Evolutionary conservation across 225 moss, liverwort and hornwort species (phyloP).

Genomic region (Antitrichia curtipendula): DNA sequence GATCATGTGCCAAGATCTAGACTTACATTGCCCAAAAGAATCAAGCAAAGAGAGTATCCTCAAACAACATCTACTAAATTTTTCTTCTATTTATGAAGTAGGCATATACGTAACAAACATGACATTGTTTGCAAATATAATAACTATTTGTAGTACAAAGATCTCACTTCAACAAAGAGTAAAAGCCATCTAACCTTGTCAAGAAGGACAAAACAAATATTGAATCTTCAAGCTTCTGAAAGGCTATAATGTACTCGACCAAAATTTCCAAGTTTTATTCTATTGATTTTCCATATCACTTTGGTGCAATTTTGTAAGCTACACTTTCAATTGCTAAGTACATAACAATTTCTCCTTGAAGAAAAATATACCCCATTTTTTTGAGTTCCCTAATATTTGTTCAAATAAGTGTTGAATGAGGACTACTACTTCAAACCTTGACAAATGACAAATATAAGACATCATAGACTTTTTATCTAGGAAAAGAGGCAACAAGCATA

Average conservation of each 20-base stretch:
- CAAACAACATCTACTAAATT: background rate
- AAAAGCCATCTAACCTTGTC: background rate
- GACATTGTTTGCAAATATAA: accelerated
- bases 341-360: accelerated
- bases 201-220: accelerated
- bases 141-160: background rate
- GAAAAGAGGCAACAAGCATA: background rate
- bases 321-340: background rate
- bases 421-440: background rate
- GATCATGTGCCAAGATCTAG: accelerated
- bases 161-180: background rate
- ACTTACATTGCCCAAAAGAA: accelerated
- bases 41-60: background rate
- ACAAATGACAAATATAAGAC: background rate
- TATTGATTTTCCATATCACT: background rate
- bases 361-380: accelerated
- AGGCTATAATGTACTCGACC: accelerated
- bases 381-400: background rate
- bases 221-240: background rate
- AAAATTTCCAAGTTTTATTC: background rate
- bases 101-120: background rate
- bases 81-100: background rate
- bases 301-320: background rate
- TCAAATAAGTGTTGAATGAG: accelerated
- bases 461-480: background rate